These are phyloP conservation scores for Collybia nuda DNA, from an alignment of 768 basidiomycete genomes.

Conservation along the genomic window DNA sequence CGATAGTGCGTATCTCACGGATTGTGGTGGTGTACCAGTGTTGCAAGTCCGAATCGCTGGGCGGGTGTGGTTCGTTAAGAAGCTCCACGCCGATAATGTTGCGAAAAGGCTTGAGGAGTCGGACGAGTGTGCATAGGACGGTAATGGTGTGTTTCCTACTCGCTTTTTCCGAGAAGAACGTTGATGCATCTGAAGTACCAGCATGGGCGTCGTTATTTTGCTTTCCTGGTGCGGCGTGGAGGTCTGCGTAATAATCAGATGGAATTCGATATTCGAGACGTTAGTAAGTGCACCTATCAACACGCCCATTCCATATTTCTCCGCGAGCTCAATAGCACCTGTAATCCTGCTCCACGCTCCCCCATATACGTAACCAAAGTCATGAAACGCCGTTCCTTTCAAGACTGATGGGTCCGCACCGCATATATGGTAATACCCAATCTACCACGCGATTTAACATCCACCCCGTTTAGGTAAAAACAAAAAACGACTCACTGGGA, in stretches of 20 bases:
- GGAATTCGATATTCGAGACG: no score
- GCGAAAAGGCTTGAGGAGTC: conserved; percentile 28
- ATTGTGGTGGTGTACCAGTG: conserved; percentile 66
- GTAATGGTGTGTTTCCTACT: conserved; percentile 48
- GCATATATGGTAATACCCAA: conserved; percentile 73
- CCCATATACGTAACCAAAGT: conserved; percentile 44
- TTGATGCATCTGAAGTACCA: conserved; percentile 53
- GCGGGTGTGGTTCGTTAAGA: conserved; percentile 56
- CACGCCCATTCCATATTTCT: conserved; percentile 63
- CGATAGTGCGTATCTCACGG: conserved; percentile 46
- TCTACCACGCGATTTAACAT: conserved; percentile 33
- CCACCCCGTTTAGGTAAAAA: not conserved
- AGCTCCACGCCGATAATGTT: conserved; percentile 64
- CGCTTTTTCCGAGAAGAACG: conserved; percentile 45
- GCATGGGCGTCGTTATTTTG: conserved; percentile 71
- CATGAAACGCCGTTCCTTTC: conserved; percentile 63
- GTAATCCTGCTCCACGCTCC: conserved; percentile 72
- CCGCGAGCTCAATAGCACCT: conserved; percentile 58
- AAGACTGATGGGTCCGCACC: conserved; percentile 58
- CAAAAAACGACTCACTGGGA: conserved; percentile 51
- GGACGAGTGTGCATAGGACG: conserved; percentile 44
- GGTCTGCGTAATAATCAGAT: conserved; percentile 37
- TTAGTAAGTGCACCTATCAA: conserved; percentile 51
- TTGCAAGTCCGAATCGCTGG: conserved; percentile 49
- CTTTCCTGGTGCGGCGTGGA: conserved; percentile 75